A percentile compares a stretch with the other conserved stretches of the same genome.
phyloP scores from a whole-genome alignment of 345 rosid species.

The Combretum micranthum region DNA sequence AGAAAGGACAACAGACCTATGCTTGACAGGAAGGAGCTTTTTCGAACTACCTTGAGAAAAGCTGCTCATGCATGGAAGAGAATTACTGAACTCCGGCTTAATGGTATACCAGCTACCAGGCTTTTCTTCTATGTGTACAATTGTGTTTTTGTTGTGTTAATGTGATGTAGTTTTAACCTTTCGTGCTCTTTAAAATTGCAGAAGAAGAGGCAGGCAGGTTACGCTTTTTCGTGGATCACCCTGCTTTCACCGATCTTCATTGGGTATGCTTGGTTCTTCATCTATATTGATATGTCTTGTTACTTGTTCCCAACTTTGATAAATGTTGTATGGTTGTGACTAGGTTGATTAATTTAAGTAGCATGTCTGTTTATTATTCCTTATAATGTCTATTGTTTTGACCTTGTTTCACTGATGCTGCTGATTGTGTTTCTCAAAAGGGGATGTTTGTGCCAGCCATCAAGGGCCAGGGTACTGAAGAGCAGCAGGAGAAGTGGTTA shows the following conservation, averaged over 20 bases:
- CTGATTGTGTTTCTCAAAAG: conserved; percentile 30
- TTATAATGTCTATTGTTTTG: background rate
- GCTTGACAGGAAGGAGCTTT: conserved; percentile 86
- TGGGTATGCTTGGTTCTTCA: conserved; percentile 43
- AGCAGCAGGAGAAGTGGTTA: conserved; percentile 94
- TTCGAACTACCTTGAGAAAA: conserved; percentile 78
- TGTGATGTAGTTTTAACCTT: background rate
- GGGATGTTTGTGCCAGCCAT: conserved; percentile 98
- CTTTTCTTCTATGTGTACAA: background rate
- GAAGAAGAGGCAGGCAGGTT: conserved; percentile 77
- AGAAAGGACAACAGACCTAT: conserved; percentile 61
- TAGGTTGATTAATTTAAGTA: too few relatives aligned
- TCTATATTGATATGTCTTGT: background rate
- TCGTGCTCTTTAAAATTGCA: conserved; percentile 19
- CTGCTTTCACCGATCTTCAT: conserved; percentile 88
- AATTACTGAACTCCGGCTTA: conserved; percentile 76
- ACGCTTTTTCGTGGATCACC: conserved; percentile 73
- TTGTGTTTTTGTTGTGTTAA: background rate
- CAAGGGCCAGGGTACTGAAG: conserved; percentile 91
- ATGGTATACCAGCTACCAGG: conserved; percentile 31
- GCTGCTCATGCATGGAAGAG: conserved; percentile 86
- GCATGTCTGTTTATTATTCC: too few relatives aligned
- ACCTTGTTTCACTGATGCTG: background rate
- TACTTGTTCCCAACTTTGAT: background rate
- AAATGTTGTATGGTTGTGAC: too few relatives aligned